Evolutionary conservation across 2,329 filamentous ascomycete species (phyloP).

Genomic region (Magnaporthales sp.): DNA sequence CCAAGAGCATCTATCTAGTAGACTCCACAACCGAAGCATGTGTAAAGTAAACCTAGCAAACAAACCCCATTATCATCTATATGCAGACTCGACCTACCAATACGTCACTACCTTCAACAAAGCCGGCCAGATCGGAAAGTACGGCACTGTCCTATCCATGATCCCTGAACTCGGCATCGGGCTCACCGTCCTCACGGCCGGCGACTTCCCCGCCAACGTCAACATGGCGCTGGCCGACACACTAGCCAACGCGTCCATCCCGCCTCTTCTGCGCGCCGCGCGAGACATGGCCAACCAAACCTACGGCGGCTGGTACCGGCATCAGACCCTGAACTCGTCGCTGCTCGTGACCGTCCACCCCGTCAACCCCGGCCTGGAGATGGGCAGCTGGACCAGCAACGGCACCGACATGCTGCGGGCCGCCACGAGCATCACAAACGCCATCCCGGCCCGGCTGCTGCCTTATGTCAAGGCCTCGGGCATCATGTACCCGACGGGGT

Average conservation of each 20-base stretch:
- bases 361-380: slow-evolving; percentile 18
- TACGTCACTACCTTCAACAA: slow-evolving; percentile 25
- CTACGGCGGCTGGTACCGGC: slow-evolving; percentile 18
- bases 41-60: too few species aligned
- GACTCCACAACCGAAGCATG: too few species aligned
- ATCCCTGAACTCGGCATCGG: slow-evolving; percentile 26
- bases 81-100: slow-evolving; percentile 14
- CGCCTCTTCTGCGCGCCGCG: slow-evolving; percentile 17
- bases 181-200: slow-evolving; percentile 21
- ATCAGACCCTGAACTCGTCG: slow-evolving; percentile 18
- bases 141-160: slow-evolving; percentile 20
- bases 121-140: slow-evolving; percentile 21
- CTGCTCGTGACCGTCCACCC: slow-evolving; percentile 18
- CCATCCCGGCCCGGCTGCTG: slow-evolving; percentile 15
- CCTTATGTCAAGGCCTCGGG: slow-evolving; percentile 16
- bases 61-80: too few species aligned
- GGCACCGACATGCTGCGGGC: slow-evolving; percentile 20
- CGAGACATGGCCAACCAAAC: slow-evolving; percentile 18
- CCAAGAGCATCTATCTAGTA: background rate
- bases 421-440: slow-evolving; percentile 12
- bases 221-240: slow-evolving; percentile 21
- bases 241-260: slow-evolving; percentile 20
- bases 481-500: slow-evolving; percentile 22
- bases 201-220: slow-evolving; percentile 16
- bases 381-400: slow-evolving; percentile 23